Base-by-base conservation (phyloP, 2,329 filamentous ascomycete genomes). In the Cladosporium sphaerospermum region DNA sequence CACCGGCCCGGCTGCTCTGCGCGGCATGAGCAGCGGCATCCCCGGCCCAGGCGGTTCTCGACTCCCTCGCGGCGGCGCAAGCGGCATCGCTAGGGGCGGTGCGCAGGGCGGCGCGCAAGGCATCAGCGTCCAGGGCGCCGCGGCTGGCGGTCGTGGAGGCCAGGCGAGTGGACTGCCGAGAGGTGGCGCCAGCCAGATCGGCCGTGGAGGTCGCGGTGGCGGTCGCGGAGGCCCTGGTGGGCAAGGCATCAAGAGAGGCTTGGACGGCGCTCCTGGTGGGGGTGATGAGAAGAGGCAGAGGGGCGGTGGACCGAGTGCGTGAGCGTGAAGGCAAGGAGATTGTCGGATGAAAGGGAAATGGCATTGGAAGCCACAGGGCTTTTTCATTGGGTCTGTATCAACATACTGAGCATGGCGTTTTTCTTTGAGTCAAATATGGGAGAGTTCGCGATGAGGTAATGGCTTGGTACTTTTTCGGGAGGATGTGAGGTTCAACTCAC, bases 41-140 rank as follows among this genome's bases (percentile, higher is more conserved):
- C 61, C 61, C 10, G 50, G 18, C 6, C 50, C 50, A 32, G 62
- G 58, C n/a, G 60, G 57, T 31, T 60, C 58, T 31, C 56, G 59
- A 18, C 49, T 60, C 4, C 62, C 62, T 10, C 62, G 63, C 14
- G 61, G 60, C 34, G 48, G 52, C 13, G 52, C 60, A 4, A 59
- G 63, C 10, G 59, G 56, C 2, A 40, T 55, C 7, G 41, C 39
- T 9, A 50, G 61, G 34, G 61, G 61, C 19, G 58, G 57, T 16
- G 16, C 48, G 32, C 45, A 52, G 33, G 53, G 56, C 34, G 54
- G 49, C 5, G 18, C 54, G 13, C 39, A 41, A 45, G 56, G 45
- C 13, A 43, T 39, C 40, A 52, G 45, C 41, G 46, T 47, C 9
- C 50, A 53, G 10, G 50, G 50, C 37, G 50, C 43, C 9, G 50